These are phyloP conservation scores for Rhizopogon salebrosus DNA, from an alignment of 768 basidiomycete genomes.

Conservation along the genomic window DNA sequence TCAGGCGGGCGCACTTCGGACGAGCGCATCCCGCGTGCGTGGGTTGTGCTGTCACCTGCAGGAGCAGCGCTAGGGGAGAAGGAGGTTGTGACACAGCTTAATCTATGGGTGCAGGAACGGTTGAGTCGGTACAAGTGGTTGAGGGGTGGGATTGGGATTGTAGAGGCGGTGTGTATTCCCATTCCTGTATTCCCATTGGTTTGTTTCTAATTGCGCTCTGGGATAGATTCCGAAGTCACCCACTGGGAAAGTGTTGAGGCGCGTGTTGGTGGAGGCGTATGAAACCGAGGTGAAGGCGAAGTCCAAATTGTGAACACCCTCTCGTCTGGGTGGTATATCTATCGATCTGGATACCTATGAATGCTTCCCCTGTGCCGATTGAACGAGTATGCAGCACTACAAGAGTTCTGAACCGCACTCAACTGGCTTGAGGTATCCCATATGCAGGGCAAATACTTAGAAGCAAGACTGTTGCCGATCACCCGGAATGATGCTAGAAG, in stretches of 20 bases:
- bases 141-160: slow-evolving; percentile 63
- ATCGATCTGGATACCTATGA: no score
- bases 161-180: slow-evolving; percentile 47
- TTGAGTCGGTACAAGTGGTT: slow-evolving; percentile 76
- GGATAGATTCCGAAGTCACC: slow-evolving; percentile 66
- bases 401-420: no score
- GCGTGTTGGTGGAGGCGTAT: slow-evolving; percentile 54
- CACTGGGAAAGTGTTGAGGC: slow-evolving; percentile 65
- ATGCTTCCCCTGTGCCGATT: no score
- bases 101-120: slow-evolving; percentile 55
- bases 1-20: slow-evolving; percentile 63
- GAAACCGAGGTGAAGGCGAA: slow-evolving; percentile 28
- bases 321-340: no score
- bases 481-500: no score
- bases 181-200: background rate
- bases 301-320: slow-evolving; percentile 11
- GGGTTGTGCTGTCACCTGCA: slow-evolving; percentile 59
- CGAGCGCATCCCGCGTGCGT: slow-evolving; percentile 73
- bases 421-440: no score
- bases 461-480: no score
- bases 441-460: no score
- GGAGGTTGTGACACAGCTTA: slow-evolving; percentile 40
- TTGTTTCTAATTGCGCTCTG: background rate
- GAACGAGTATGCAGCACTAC: no score
- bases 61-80: slow-evolving; percentile 46